Conservation (phyloP, 257 asterid genomes). For the Penstemon newberryi region DNA sequence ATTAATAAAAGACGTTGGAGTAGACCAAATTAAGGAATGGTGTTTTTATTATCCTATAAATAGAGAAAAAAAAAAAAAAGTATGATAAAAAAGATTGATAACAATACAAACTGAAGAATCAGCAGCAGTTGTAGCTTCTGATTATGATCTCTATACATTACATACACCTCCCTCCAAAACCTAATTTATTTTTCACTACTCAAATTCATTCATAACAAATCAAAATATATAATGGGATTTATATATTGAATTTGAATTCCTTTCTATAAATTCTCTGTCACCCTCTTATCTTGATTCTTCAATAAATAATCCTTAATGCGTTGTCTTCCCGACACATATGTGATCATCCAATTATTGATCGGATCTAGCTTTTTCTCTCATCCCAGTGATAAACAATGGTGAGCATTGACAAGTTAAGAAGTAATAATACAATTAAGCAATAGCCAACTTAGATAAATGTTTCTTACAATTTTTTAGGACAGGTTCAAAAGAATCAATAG, state of each 20-base stretch:
- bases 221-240: constrained; percentile 22
- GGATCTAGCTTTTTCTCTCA: constrained; percentile 34
- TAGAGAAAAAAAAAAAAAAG: constrained; percentile 5
- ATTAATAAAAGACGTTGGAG: too few species aligned
- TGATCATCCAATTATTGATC: constrained; percentile 33
- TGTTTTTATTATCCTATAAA: constrained; percentile 13
- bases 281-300: constrained; percentile 27
- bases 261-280: constrained; percentile 1
- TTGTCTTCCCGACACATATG: constrained; percentile 38
- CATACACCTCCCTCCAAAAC: constrained; percentile 51
- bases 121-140: constrained; percentile 44
- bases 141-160: constrained; percentile 41
- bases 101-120: constrained; percentile 33
- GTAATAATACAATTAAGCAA: constrained; percentile 32
- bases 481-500: constrained; percentile 70
- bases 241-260: constrained; percentile 32
- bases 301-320: constrained; percentile 34
- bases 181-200: constrained; percentile 56
- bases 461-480: constrained; percentile 29
- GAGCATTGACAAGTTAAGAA: constrained; percentile 39
- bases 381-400: constrained; percentile 36
- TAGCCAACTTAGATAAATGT: constrained; percentile 36
- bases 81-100: constrained; percentile 31
- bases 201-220: constrained; percentile 42
- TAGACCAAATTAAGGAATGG: too few species aligned